These are phyloP conservation scores for Nemania serpens DNA, from an alignment of 2,329 filamentous ascomycete species.

Conservation along the genomic window DNA sequence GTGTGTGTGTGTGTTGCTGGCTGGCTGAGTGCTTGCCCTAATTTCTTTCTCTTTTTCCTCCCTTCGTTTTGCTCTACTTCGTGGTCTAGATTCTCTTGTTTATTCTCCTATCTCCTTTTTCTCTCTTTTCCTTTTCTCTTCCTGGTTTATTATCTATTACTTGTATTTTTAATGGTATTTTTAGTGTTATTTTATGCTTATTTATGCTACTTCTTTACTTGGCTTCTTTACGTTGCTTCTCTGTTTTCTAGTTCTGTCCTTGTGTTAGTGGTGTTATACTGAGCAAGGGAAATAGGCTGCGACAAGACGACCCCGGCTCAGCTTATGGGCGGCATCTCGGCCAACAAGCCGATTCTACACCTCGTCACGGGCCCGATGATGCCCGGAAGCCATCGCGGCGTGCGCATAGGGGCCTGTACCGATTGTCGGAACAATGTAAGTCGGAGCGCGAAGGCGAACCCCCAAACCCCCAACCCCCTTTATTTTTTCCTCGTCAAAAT, in stretches of 20 bases:
- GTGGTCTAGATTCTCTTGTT: no score
- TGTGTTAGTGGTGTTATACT: no score
- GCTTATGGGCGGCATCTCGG: conserved; percentile 75
- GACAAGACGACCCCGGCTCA: conserved; percentile 77
- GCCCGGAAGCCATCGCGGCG: conserved; percentile 68
- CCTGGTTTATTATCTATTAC: no score
- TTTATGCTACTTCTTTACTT: no score
- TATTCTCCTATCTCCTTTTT: neutral
- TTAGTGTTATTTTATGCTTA: no score
- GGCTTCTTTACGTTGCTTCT: no score
- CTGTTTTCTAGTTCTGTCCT: neutral
- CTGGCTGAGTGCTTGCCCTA: no score
- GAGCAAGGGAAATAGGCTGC: conserved; percentile 55
- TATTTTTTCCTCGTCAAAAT: no score
- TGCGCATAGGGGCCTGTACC: conserved; percentile 72
- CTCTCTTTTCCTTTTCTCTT: neutral
- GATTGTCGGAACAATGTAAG: conserved; percentile 69
- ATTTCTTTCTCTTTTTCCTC: conserved; percentile 8
- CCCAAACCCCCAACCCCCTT: no score
- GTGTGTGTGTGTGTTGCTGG: no score
- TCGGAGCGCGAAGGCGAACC: neutral
- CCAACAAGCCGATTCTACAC: conserved; percentile 72
- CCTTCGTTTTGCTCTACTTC: neutral
- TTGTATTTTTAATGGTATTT: no score
- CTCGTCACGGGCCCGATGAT: conserved; percentile 77